Conservation (phyloP, 2,329 filamentous ascomycete species). For the Atkinsonella texensis region DNA sequence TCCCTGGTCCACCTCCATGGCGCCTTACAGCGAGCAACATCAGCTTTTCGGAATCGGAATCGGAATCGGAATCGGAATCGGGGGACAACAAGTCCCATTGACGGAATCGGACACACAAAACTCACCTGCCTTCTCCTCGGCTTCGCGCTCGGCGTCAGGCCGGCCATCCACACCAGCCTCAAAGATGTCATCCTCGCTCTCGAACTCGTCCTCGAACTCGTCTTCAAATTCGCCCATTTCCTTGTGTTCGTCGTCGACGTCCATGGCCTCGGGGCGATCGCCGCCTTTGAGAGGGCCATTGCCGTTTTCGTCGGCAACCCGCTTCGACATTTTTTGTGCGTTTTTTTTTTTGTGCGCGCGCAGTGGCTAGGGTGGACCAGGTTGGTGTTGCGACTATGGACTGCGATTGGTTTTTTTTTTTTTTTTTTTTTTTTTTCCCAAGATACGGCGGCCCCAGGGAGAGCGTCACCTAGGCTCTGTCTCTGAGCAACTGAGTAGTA, state of each 20-base stretch:
- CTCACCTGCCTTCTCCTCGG: conserved; percentile 63
- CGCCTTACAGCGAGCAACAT: conserved; percentile 16
- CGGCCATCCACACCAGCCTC: conserved; percentile 90
- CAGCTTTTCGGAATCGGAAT: neutral
- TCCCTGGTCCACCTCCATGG: conserved; percentile 87
- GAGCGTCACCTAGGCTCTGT: no score
- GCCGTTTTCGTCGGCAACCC: conserved; percentile 35
- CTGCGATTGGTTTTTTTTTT: neutral
- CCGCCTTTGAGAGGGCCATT: conserved; percentile 46
- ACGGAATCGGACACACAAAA: neutral
- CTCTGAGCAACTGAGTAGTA: no score
- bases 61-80: no score
- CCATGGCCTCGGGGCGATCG: conserved; percentile 50
- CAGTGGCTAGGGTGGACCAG: no score
- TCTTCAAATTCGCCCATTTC: conserved; percentile 82
- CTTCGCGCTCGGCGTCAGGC: conserved; percentile 84
- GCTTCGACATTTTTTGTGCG: conserved; percentile 38
- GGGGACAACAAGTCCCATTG: neutral
- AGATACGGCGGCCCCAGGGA: no score
- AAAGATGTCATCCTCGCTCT: conserved; percentile 80
- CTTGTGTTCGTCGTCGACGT: conserved; percentile 41
- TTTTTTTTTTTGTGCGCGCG: neutral
- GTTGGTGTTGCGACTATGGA: no score
- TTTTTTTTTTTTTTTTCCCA: no score
- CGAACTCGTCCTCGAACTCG: conserved; percentile 86